Evolutionary conservation across 192 early-diverging fungal genomes (phyloP), one percentile per base, ranked within the genome.

Genomic region (Globomyces pollinis-pini): DNA sequence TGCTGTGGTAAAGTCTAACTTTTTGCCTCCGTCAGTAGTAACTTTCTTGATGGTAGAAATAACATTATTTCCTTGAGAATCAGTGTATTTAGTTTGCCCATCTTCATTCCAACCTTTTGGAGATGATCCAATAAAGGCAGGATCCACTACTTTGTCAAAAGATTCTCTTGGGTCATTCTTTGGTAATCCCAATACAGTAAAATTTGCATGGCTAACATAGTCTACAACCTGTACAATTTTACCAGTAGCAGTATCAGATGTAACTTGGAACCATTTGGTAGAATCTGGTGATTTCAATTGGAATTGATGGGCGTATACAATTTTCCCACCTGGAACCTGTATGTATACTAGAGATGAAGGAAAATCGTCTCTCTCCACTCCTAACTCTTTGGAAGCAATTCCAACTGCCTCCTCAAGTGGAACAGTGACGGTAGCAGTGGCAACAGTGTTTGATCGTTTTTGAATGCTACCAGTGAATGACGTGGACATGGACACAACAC

Each of bases 101-200:
- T 38, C 50, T 20, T 54, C 35, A 59, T 74, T 70, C 74, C 74
- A 76, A 32, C 74, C 74, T 3, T 62, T 53, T 6, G 74, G 74
- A 32, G 61, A 65, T n/a, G 71, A 64, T 16, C 29, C 55, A 11
- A 47, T 15, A 51, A 60, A 35, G 13, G 26, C 41, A 13, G 38
- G 38, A 45, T 59, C 42, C 18, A 12, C n/a, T 6, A 33, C 58
- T 11, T 28, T 33, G 12, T 23, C 20, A 31, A 59, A 59, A 26
- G 42, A 41, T 28, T 59, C 36, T 3, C 15, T 20, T 11, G 58
- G 58, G 23, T 59, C 30, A 16, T 20, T 23, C 13, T 59, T 59
- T 43, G 58, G 58, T 12, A 59, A 31, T n/a, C 31, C 21, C 15
- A 59, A 30, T 3, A 47, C 58, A 23, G 23, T 45, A 30, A 47